These are phyloP conservation scores for Rehmannia glutinosa DNA, from an alignment of 257 asterid species.

Conservation along the genomic window DNA sequence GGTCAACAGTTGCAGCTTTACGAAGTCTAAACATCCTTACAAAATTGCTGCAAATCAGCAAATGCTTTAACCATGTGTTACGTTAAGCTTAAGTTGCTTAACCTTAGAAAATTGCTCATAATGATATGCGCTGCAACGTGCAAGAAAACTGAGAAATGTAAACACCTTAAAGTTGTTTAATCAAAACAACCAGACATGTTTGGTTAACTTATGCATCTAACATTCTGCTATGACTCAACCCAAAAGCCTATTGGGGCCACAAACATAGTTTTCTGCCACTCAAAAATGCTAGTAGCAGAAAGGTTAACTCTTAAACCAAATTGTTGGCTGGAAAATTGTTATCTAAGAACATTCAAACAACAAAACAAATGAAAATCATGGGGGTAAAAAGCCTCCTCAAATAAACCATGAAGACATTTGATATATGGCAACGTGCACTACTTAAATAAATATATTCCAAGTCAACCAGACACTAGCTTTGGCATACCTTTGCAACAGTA, in stretches of 20 bases:
- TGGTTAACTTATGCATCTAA: background rate
- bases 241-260: background rate
- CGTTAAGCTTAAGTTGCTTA: too few relatives aligned
- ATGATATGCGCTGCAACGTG: background rate
- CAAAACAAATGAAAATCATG: background rate
- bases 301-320: slow-evolving; percentile 3
- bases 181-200: slow-evolving; percentile 5
- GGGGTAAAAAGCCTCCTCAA: background rate
- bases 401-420: slow-evolving; percentile 1
- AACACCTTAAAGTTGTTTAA: background rate
- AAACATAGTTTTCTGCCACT: background rate
- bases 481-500: slow-evolving; percentile 84
- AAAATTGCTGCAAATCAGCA: background rate
- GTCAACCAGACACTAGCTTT: slow-evolving; percentile 19
- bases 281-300: slow-evolving; percentile 1
- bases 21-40: background rate
- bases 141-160: background rate
- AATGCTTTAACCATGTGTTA: background rate
- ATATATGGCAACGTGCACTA: background rate
- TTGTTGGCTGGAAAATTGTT: background rate
- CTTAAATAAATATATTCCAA: slow-evolving; percentile 5
- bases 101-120: too few relatives aligned
- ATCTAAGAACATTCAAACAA: background rate
- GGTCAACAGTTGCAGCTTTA: background rate
- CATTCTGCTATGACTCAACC: background rate